phyloP scores from a whole-genome alignment of 225 moss, liverwort and hornwort genomes.

The Asterella californica region DNA sequence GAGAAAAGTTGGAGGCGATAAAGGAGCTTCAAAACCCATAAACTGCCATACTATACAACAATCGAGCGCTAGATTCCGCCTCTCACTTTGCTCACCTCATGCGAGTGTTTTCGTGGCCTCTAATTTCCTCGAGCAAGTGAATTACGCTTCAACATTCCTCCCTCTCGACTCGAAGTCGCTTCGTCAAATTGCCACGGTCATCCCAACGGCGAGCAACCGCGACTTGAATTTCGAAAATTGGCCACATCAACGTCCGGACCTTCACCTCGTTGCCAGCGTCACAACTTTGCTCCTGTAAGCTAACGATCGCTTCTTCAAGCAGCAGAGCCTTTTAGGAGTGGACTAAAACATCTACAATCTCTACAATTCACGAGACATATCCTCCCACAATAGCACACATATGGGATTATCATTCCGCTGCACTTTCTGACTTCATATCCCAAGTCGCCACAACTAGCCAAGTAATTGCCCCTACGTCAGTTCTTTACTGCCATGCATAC shows the following conservation, averaged over 20 bases:
- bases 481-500: not conserved
- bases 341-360: not conserved
- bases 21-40: not conserved
- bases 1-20: not conserved
- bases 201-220: not conserved
- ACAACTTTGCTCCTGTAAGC: not conserved
- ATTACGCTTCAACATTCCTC: not conserved
- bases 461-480: not conserved
- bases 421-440: not conserved
- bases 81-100: not conserved
- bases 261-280: not conserved
- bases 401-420: not conserved
- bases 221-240: not conserved
- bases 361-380: not conserved
- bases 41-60: not conserved
- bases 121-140: not conserved
- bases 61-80: not conserved
- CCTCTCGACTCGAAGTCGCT: not conserved
- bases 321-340: not conserved
- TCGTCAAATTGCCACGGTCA: not conserved
- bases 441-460: not conserved
- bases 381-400: not conserved
- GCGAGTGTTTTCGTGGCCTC: not conserved
- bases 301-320: not conserved
- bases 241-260: not conserved